Evolutionary conservation across 305 asterid species (phyloP), one percentile per base, ranked within the genome.

Genomic region (Rubia peregrina): DNA sequence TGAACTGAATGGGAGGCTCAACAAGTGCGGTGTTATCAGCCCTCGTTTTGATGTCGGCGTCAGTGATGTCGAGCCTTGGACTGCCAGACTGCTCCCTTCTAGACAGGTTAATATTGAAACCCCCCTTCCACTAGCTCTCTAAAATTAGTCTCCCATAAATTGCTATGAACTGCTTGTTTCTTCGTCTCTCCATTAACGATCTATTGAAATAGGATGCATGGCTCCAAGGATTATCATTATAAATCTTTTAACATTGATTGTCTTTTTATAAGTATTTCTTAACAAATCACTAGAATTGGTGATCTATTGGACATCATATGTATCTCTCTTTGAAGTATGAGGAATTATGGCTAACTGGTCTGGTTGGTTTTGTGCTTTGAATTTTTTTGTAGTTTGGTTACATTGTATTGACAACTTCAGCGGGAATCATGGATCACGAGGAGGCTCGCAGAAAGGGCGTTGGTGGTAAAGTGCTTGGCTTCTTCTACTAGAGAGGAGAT

Each of bases 391-490:
- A 77, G 80, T 77, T 77, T 53, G 80, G 80, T 4, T 77, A 72
- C 74, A 77, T 72, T 68, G 80, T 77, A 40, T 33, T 77, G 63
- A 77, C 80, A 8, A 77, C 80, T 12, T 77, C 80, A 30, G 80
- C 80, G 12, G 90, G 90, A 61, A 85, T 85, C 75, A 86, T 86
- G 90, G 90, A 86, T 71, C 90, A 86, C 9, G 91, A 86, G 69
- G 88, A 86, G 78, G 87, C 88, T 19, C 81, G 86, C 38, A 80
- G 88, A 33, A 81, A 84, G 61, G 79, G 76, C 64, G 83, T 81
- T 16, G 85, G 85, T 1, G 85, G 85, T 13, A 80, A 80, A 69
- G 81, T 80, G 9, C 84, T 80, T 38, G 84, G 84, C 24, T 80
- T 80, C 79, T 80, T 80, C 51, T 80, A 80, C 77, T 80, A 74